phyloP scores from a whole-genome alignment of 1,284 basidiomycete genomes.

The Salmacisia buchloeana region DNA sequence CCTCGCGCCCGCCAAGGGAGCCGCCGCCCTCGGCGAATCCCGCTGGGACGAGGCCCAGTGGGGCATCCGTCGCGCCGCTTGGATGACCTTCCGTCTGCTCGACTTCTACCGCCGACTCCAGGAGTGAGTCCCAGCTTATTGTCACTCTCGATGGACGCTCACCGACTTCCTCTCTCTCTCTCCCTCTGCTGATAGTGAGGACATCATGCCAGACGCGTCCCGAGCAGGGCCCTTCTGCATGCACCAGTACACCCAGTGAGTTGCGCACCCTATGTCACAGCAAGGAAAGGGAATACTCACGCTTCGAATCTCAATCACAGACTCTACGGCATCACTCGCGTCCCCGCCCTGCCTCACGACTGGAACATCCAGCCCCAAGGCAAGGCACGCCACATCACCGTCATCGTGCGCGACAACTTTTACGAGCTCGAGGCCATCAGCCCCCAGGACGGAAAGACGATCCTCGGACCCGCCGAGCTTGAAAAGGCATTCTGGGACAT shows the following conservation, averaged over 20 bases:
- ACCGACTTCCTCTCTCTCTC: neutral
- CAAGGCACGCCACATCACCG: slow-evolving; percentile 62
- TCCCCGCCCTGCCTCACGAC: slow-evolving; percentile 53
- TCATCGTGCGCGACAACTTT: slow-evolving; percentile 74
- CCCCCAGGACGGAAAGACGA: slow-evolving; percentile 29
- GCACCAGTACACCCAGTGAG: slow-evolving; percentile 58
- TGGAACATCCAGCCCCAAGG: slow-evolving; percentile 52
- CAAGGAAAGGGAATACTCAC: neutral
- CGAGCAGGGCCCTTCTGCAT: slow-evolving; percentile 59
- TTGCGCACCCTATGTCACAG: slow-evolving; percentile 11
- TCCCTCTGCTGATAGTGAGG: slow-evolving; percentile 49
- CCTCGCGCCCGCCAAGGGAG: slow-evolving; percentile 55
- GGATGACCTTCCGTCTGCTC: slow-evolving; percentile 70
- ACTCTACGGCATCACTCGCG: slow-evolving; percentile 48
- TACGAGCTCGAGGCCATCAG: slow-evolving; percentile 66
- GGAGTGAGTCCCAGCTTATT: slow-evolving; percentile 52
- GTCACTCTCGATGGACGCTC: slow-evolving; percentile 6
- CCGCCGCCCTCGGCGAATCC: slow-evolving; percentile 45
- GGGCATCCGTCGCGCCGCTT: slow-evolving; percentile 81
- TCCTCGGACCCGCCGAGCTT: slow-evolving; percentile 55
- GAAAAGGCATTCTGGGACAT: slow-evolving; percentile 65
- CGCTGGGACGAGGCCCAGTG: slow-evolving; percentile 56
- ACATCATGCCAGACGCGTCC: slow-evolving; percentile 57
- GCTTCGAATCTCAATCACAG: slow-evolving; percentile 53
- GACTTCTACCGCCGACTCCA: slow-evolving; percentile 71